These are phyloP conservation scores for Chlorokybus atmophyticus DNA, from an alignment of 139 green algal genomes.

Conservation along the genomic window DNA sequence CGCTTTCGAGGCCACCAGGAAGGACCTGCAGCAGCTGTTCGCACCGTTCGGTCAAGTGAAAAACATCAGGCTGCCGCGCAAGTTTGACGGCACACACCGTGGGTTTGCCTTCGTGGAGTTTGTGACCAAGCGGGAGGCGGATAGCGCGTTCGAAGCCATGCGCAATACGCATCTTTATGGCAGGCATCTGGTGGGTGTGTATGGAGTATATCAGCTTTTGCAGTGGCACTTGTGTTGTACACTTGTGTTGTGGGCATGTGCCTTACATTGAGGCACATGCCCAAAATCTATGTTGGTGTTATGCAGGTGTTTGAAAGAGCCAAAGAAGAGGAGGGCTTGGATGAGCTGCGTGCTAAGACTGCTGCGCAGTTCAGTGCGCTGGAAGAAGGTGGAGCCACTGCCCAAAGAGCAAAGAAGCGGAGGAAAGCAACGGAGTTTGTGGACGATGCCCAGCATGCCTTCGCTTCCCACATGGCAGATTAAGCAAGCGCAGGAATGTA, in stretches of 20 bases:
- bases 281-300: background rate
- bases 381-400: too few species aligned
- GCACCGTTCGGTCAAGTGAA: constrained; percentile 86
- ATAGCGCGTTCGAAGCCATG: constrained; percentile 41
- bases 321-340: constrained; percentile 23
- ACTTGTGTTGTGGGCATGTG: background rate
- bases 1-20: constrained; percentile 85
- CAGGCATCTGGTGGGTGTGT: constrained; percentile 54
- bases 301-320: constrained; percentile 19
- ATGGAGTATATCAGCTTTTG: background rate
- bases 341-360: constrained; percentile 23
- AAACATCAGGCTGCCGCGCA: constrained; percentile 79
- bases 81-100: constrained; percentile 90
- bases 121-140: constrained; percentile 39
- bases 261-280: constrained; percentile 1
- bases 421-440: too few species aligned
- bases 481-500: too few species aligned
- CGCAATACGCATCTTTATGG: constrained; percentile 84
- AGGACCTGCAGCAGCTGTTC: constrained; percentile 82
- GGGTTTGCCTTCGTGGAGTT: constrained; percentile 45
- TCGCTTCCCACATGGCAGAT: too few species aligned
- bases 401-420: too few species aligned
- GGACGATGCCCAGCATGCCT: too few species aligned
- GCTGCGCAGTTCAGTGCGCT: constrained; percentile 23
- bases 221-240: background rate